phyloP scores from a whole-genome alignment of 129 eudicot species.

The Escallonia herrerae region DNA sequence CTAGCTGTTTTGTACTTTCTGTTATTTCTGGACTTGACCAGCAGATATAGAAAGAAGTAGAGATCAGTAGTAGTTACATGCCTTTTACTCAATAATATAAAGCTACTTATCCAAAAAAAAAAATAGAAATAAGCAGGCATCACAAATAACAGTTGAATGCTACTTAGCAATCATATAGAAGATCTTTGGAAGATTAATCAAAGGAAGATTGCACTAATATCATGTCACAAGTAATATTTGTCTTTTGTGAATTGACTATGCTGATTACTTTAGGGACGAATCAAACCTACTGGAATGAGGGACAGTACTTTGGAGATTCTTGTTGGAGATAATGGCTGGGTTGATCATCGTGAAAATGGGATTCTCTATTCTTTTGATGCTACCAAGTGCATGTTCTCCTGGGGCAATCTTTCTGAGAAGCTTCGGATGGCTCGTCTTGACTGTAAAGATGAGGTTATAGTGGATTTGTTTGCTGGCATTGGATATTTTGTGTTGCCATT shows the following conservation, averaged over 20 bases:
- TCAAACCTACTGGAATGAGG: conserved; percentile 79
- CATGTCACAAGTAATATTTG: background rate
- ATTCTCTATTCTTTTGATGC: conserved; percentile 91
- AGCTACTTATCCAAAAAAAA: no score
- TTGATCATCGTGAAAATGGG: conserved; percentile 90
- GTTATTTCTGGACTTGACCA: no score
- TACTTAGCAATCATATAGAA: background rate
- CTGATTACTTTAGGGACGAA: conserved; percentile 53
- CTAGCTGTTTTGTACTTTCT: no score
- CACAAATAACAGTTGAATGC: background rate
- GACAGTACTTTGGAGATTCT: conserved; percentile 89
- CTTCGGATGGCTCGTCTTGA: conserved; percentile 73
- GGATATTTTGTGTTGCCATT: conserved; percentile 89
- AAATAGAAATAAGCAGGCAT: no score
- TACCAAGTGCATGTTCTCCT: conserved; percentile 96
- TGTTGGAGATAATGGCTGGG: conserved; percentile 91
- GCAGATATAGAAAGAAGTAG: no score
- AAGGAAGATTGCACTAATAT: background rate
- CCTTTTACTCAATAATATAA: no score
- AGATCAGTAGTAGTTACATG: no score
- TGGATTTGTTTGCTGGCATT: conserved; percentile 90
- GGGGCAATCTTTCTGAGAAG: conserved; percentile 99
- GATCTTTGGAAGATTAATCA: background rate
- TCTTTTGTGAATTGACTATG: background rate
- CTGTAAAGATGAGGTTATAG: conserved; percentile 77